Conservation (phyloP, 208 protist genomes). For the Leishmania aethiopica region DNA sequence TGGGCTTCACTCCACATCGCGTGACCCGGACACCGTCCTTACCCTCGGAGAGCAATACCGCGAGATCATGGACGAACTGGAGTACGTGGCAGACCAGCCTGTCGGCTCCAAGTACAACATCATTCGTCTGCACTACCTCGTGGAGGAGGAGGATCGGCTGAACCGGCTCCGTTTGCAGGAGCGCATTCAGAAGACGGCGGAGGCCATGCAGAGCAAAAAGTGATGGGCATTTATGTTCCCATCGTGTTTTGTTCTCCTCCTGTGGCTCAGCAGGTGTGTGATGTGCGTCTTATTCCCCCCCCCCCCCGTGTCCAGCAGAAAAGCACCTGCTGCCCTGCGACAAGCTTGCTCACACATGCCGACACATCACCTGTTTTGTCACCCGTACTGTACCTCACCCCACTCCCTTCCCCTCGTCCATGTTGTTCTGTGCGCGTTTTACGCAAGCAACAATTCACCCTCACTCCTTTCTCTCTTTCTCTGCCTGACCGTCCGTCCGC, state of each 20-base stretch:
- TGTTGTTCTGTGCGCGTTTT: conserved; percentile 5
- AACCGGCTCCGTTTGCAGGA: conserved; percentile 45
- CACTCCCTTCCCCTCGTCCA: not conserved
- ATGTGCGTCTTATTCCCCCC: not conserved
- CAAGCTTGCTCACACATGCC: not conserved
- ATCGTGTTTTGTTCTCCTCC: not conserved
- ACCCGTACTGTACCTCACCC: not conserved
- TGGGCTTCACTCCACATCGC: conserved; percentile 14
- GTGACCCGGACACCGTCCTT: conserved; percentile 38
- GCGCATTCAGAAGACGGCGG: conserved; percentile 16
- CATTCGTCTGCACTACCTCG: conserved; percentile 72
- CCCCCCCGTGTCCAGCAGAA: not conserved
- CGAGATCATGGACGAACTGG: conserved; percentile 75
- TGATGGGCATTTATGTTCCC: not conserved
- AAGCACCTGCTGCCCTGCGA: not conserved
- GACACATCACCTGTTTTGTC: not conserved
- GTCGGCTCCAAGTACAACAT: conserved; percentile 85
- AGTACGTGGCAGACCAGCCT: conserved; percentile 62
- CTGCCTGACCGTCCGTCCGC: not conserved
- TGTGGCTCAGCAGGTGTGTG: not conserved
- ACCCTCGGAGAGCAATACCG: conserved; percentile 65
- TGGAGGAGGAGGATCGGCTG: conserved; percentile 69
- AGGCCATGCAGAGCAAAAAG: conserved; percentile 7
- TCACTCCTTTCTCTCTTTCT: not conserved
- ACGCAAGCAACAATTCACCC: not conserved